Conservation (phyloP, 140 eudicot species). For the Anethum foeniculum region DNA sequence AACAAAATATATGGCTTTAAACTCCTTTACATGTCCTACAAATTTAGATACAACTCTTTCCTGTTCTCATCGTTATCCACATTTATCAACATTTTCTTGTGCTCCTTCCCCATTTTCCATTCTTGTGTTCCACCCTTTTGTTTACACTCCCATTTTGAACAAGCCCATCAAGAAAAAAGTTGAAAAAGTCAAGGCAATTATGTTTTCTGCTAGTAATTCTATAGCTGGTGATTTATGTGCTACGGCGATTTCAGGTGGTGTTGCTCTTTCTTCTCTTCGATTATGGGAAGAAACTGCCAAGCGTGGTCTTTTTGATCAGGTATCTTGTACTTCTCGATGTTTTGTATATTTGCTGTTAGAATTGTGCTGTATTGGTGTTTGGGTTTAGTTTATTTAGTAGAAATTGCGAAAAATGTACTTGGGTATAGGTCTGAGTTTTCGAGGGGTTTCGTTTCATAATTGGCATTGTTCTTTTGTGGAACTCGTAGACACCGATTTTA, state of each 20-base stretch:
- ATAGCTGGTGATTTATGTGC: slow-evolving; percentile 49
- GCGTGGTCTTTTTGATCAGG: slow-evolving; percentile 72
- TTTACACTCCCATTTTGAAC: background rate
- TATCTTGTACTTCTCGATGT: background rate
- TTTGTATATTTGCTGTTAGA: background rate
- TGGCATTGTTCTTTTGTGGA: background rate
- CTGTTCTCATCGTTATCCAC: background rate
- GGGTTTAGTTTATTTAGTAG: background rate
- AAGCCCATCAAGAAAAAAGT: background rate
- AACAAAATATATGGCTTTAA: background rate
- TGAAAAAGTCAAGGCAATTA: background rate
- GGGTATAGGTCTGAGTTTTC: background rate
- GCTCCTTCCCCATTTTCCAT: background rate
- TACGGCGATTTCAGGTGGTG: slow-evolving; percentile 43
- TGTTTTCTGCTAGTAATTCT: background rate
- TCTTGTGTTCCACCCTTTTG: background rate
- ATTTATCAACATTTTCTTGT: background rate
- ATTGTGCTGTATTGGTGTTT: background rate
- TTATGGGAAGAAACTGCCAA: slow-evolving; percentile 65
- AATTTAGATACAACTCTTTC: background rate
- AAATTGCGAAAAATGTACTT: too few relatives aligned
- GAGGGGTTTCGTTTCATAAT: background rate
- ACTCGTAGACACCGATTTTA: background rate
- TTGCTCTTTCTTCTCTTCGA: slow-evolving; percentile 59
- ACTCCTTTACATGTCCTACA: background rate